Conservation (phyloP, 2,329 filamentous ascomycete species). For the Pyrenophora seminiperda region DNA sequence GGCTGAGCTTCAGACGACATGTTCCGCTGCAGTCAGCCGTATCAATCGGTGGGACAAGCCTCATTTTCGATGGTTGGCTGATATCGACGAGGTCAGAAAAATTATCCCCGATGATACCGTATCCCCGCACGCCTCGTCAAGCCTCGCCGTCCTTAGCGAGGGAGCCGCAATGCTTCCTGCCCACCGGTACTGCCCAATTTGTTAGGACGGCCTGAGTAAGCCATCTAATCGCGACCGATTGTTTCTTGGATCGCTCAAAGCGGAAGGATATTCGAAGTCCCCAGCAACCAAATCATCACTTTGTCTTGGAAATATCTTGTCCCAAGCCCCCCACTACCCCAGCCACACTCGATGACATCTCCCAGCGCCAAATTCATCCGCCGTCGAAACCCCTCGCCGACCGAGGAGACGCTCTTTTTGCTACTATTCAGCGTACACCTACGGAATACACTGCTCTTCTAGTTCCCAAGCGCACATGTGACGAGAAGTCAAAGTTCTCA, state of each 20-base stretch:
- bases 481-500: background rate
- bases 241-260: too few relatives aligned
- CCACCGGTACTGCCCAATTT: background rate
- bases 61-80: background rate
- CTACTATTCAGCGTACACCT: too few relatives aligned
- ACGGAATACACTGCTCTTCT: background rate
- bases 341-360: background rate
- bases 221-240: background rate
- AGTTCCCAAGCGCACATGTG: background rate
- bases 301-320: too few relatives aligned
- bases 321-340: background rate
- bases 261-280: too few relatives aligned
- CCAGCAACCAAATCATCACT: too few relatives aligned
- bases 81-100: background rate
- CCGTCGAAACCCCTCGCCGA: too few relatives aligned
- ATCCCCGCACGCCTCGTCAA: conserved; percentile 1
- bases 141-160: background rate
- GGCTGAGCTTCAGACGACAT: conserved; percentile 16
- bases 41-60: background rate
- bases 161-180: background rate
- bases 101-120: background rate
- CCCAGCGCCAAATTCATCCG: background rate
- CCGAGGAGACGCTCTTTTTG: too few relatives aligned
- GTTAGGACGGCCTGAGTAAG: background rate
- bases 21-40: background rate